Percentiles rank a stretch among this genome's conserved stretches.
Conservation (phyloP, 306 rosid genomes). For the Castanopsis chinensis region DNA sequence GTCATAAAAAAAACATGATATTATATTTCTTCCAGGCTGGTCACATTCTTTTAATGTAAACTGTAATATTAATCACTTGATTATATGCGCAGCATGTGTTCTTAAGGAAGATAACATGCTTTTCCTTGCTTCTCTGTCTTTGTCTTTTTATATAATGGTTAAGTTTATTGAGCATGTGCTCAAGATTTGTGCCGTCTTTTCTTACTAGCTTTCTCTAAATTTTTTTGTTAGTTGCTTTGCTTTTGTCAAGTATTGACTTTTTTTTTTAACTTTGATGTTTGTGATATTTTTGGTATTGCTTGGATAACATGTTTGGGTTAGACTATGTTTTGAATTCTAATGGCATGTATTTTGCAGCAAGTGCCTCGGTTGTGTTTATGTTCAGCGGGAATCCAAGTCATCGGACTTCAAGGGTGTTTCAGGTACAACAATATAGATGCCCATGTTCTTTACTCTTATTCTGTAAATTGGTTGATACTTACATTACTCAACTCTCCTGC, state of each 20-base stretch:
- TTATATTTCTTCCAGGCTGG: not conserved
- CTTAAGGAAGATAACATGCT: not conserved
- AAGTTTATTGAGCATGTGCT: not conserved
- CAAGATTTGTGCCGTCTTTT: not conserved
- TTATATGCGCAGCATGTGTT: not conserved
- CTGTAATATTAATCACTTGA: not conserved
- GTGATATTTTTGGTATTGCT: conserved; percentile 9
- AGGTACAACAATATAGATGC: conserved; percentile 41
- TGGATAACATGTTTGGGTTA: conserved; percentile 6
- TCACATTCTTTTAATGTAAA: not conserved
- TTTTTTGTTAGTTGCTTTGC: not conserved
- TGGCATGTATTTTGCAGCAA: conserved; percentile 60
- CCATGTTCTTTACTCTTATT: conserved; percentile 1
- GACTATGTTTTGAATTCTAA: conserved; percentile 17
- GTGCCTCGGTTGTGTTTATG: conserved; percentile 98
- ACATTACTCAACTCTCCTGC: conserved; percentile 13
- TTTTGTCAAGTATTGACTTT: not conserved
- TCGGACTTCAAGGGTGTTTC: conserved; percentile 97
- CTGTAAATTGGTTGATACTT: not conserved
- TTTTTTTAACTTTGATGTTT: not conserved
- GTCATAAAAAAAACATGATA: not conserved
- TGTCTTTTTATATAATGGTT: not conserved
- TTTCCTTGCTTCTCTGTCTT: not conserved
- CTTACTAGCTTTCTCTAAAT: not conserved
- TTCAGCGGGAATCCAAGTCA: conserved; percentile 92